These are phyloP conservation scores for Lentinus brumalis DNA, from an alignment of 768 basidiomycete species.

Conservation along the genomic window DNA sequence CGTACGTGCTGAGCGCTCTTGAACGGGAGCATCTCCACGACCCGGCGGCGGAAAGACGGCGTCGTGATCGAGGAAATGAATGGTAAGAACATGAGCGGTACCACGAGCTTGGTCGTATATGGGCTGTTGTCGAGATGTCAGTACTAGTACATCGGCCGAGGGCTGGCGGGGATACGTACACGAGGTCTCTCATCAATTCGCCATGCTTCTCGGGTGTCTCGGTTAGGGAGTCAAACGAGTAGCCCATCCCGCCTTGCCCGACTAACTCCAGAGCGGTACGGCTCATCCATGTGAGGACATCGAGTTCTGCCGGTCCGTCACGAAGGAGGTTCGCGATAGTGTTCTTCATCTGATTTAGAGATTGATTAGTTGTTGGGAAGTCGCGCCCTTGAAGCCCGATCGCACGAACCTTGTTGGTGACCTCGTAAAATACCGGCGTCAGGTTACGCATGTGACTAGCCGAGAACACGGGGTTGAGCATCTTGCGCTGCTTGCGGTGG, in stretches of 20 bases:
- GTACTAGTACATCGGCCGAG: neutral
- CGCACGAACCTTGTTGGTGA: conserved; percentile 21
- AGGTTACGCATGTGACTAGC: conserved; percentile 28
- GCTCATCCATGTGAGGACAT: conserved; percentile 14
- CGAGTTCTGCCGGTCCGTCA: neutral
- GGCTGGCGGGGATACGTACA: neutral
- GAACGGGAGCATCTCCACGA: conserved; percentile 44
- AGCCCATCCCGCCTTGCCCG: conserved; percentile 14
- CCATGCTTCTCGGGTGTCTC: neutral
- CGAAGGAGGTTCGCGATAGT: neutral
- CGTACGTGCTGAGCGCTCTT: conserved; percentile 42
- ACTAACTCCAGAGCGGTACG: conserved; percentile 18
- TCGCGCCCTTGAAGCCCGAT: neutral
- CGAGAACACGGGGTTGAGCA: conserved; percentile 35
- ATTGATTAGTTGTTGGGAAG: neutral
- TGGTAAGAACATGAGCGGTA: neutral
- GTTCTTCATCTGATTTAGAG: too few relatives aligned
- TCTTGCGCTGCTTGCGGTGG: conserved; percentile 33
- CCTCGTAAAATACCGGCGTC: conserved; percentile 28
- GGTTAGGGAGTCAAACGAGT: conserved; percentile 16
- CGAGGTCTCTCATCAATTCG: neutral
- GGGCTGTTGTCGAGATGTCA: neutral
- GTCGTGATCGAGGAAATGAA: conserved; percentile 45
- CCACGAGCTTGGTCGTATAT: neutral
- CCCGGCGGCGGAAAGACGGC: conserved; percentile 41